A percentile compares a stretch with the other conserved stretches of the same genome.
Conservation (phyloP, 2,329 filamentous ascomycete species). For the Emmonsia crescens region DNA sequence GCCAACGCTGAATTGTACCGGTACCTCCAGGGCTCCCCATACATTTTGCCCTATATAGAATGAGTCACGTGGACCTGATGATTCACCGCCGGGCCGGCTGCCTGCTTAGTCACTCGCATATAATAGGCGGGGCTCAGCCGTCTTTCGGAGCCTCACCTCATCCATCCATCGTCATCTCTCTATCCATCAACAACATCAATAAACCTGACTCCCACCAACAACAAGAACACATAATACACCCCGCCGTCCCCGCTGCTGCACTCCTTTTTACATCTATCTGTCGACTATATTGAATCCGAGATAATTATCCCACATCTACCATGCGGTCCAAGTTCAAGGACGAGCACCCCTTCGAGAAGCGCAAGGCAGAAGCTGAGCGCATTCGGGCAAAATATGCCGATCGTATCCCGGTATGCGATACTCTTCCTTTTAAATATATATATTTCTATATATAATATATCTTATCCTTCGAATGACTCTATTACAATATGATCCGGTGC, state of each 20-base stretch:
- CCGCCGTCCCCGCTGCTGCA: background rate
- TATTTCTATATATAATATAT: background rate
- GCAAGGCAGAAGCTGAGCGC: slow-evolving; percentile 98
- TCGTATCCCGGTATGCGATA: slow-evolving; percentile 77
- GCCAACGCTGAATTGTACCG: background rate
- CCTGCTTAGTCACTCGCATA: background rate
- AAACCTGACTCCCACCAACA: slow-evolving; percentile 10
- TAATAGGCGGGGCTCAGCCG: background rate
- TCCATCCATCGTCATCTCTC: slow-evolving; percentile 13
- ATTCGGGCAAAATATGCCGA: slow-evolving; percentile 98
- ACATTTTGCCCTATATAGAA: no score
- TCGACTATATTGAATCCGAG: slow-evolving; percentile 7
- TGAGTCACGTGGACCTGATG: background rate
- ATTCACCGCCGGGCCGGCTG: background rate
- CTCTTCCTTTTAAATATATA: slow-evolving; percentile 8
- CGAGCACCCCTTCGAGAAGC: slow-evolving; percentile 99
- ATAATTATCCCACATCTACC: slow-evolving; percentile 37
- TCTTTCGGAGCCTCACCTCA: background rate
- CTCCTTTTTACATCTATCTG: slow-evolving; percentile 8
- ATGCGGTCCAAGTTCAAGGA: slow-evolving; percentile 99
- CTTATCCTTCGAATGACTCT: background rate
- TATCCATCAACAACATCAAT: background rate
- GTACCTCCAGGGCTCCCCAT: background rate
- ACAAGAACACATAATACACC: background rate
- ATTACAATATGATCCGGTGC: slow-evolving; percentile 6